Conservation (phyloP, 345 rosid species). For the Draba incana region DNA sequence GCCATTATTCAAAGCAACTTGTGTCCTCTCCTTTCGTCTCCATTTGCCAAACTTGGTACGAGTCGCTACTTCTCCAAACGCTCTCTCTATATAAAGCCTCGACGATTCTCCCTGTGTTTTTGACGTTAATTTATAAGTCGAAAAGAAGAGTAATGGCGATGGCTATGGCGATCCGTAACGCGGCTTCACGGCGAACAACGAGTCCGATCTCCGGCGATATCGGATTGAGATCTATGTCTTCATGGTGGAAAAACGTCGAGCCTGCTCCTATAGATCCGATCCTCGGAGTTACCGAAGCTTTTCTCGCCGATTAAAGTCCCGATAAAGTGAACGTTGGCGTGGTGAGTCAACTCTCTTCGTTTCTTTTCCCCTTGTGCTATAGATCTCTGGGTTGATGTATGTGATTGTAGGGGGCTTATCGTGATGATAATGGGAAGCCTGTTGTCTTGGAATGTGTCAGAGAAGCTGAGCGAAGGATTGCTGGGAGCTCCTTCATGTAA, state of each 20-base stretch:
- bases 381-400: neutral
- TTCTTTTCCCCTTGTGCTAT: neutral
- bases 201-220: slow-evolving; percentile 40
- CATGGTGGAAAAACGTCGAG: slow-evolving; percentile 90
- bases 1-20: slow-evolving; percentile 18
- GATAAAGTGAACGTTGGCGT: slow-evolving; percentile 96
- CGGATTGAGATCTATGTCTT: slow-evolving; percentile 68
- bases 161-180: slow-evolving; percentile 39
- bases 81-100: slow-evolving; percentile 19
- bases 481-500: slow-evolving; percentile 80
- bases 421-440: slow-evolving; percentile 93
- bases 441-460: slow-evolving; percentile 88
- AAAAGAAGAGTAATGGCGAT: slow-evolving; percentile 11
- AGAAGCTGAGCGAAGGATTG: slow-evolving; percentile 87
- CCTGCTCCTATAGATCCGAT: slow-evolving; percentile 95
- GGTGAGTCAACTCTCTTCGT: slow-evolving; percentile 48
- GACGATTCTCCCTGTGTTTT: neutral
- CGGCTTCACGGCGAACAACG: slow-evolving; percentile 38
- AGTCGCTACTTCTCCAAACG: slow-evolving; percentile 35
- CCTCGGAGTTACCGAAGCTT: slow-evolving; percentile 97
- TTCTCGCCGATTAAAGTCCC: slow-evolving; percentile 82
- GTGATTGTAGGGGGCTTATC: slow-evolving; percentile 71
- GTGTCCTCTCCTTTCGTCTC: slow-evolving; percentile 31
- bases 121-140: neutral
- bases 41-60: slow-evolving; percentile 19